Evolutionary conservation across 169 alveolate genomes (phyloP).

Genomic region (Plasmodium billcollinsi): DNA sequence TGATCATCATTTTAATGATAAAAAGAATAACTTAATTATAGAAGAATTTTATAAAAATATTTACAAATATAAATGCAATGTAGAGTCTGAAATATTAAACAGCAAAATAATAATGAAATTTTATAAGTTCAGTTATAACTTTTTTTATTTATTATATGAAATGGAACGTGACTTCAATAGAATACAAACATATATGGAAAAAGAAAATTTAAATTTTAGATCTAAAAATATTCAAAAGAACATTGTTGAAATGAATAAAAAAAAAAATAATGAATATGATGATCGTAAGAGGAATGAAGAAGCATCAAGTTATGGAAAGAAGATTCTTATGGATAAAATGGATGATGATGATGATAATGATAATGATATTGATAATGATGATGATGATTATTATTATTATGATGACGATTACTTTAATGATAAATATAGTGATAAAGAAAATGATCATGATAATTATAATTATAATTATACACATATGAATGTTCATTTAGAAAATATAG

Average conservation of each 20-base stretch:
- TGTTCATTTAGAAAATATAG: neutral
- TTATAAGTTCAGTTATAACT: constrained; percentile 64
- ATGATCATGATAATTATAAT: neutral
- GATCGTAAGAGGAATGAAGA: neutral
- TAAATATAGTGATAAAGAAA: neutral
- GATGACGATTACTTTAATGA: neutral
- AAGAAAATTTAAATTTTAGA: constrained; percentile 19
- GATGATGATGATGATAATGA: neutral
- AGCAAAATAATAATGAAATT: constrained; percentile 52
- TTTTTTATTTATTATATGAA: constrained; percentile 68
- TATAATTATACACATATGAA: neutral
- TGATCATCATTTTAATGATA: neutral
- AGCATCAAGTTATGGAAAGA: neutral
- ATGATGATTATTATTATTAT: neutral
- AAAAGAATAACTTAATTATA: neutral
- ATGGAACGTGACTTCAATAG: constrained; percentile 60
- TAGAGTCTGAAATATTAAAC: constrained; percentile 55
- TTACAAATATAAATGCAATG: neutral
- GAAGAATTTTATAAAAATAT: constrained; percentile 7
- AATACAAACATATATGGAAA: constrained; percentile 58
- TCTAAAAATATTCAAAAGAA: neutral
- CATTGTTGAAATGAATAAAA: neutral
- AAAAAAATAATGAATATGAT: neutral
- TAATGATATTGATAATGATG: too few relatives aligned
- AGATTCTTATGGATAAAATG: neutral